Conservation (phyloP, 2,329 filamentous ascomycete species). For the Orbilia oligospora region DNA sequence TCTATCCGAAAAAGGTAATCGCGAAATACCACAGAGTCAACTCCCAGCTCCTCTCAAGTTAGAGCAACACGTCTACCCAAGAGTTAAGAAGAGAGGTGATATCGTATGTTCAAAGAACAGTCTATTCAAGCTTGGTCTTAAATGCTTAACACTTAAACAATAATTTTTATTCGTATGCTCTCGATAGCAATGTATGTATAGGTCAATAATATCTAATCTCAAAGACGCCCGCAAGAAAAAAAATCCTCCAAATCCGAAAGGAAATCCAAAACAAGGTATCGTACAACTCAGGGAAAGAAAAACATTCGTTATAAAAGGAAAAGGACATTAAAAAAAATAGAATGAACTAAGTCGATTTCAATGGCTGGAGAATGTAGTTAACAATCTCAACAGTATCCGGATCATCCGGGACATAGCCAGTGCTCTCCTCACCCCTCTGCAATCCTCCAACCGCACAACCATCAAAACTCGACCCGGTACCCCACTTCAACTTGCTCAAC, state of each 20-base stretch:
- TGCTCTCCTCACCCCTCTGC: constrained; percentile 41
- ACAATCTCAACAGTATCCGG: constrained; percentile 37
- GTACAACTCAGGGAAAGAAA: constrained; percentile 8
- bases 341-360: constrained; percentile 1
- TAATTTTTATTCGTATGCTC: constrained; percentile 1
- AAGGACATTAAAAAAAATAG: neutral
- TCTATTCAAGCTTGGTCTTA: neutral
- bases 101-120: no score
- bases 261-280: neutral
- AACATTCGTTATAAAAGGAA: neutral
- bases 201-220: constrained; percentile 1
- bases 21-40: neutral
- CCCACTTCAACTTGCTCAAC: constrained; percentile 52
- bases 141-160: neutral
- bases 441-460: constrained; percentile 50
- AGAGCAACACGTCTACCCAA: no score
- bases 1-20: neutral
- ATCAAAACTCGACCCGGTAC: constrained; percentile 36
- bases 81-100: no score
- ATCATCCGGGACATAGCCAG: constrained; percentile 43
- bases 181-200: neutral
- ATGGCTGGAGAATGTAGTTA: constrained; percentile 38
- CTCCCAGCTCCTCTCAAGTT: no score
- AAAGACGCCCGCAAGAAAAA: constrained; percentile 18
- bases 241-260: neutral